Evolutionary conservation across 2,329 filamentous ascomycete genomes (phyloP).

Genomic region (Fusarium redolens): DNA sequence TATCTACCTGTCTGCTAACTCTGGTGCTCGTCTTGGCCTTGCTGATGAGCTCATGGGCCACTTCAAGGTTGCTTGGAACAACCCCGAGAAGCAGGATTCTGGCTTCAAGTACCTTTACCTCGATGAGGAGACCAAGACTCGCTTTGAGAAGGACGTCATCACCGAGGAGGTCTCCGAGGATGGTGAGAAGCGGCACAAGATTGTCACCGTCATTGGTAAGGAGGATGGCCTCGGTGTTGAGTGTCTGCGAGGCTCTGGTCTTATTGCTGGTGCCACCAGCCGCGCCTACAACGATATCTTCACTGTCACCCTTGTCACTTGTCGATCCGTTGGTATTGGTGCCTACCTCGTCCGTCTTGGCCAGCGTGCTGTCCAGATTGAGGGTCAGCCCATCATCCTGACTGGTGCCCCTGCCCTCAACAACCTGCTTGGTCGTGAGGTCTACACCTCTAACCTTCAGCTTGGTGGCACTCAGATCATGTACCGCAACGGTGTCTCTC

Average conservation of each 20-base stretch:
- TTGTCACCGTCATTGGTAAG: constrained; percentile 90
- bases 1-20: constrained; percentile 98
- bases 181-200: constrained; percentile 92
- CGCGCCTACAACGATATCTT: constrained; percentile 99
- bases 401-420: constrained; percentile 98
- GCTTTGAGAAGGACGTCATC: constrained; percentile 79
- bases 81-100: constrained; percentile 79
- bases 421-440: constrained; percentile 96
- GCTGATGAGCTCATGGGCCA: constrained; percentile 96
- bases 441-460: constrained; percentile 98
- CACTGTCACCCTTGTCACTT: constrained; percentile 96
- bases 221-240: constrained; percentile 98
- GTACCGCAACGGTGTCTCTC: constrained; percentile 99
- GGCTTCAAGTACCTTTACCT: constrained; percentile 99
- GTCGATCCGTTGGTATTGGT: constrained; percentile 98
- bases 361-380: constrained; percentile 98
- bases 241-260: constrained; percentile 94
- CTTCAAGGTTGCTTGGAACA: constrained; percentile 98
- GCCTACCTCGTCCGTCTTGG: constrained; percentile 98
- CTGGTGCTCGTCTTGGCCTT: constrained; percentile 95
- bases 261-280: constrained; percentile 97
- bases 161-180: constrained; percentile 88
- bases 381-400: constrained; percentile 98
- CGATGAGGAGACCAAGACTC: constrained; percentile 84
- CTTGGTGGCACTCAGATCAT: constrained; percentile 99